These are phyloP conservation scores for Aspergillus neotritici DNA, from an alignment of 2,329 filamentous ascomycete species.

Conservation along the genomic window DNA sequence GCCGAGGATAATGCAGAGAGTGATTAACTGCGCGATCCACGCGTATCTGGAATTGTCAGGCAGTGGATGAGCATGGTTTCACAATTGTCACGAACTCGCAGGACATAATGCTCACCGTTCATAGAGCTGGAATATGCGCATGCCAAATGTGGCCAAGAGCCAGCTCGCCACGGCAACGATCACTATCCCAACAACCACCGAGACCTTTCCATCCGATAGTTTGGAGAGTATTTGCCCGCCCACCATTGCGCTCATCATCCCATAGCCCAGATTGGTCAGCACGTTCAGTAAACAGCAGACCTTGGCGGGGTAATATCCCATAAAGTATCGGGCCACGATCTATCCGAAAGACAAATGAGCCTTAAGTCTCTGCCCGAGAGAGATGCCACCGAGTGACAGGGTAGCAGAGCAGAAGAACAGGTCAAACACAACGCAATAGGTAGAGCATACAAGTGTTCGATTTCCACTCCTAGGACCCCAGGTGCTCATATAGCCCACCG, in stretches of 20 bases:
- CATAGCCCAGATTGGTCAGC: conserved; percentile 40
- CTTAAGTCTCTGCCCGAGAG: neutral
- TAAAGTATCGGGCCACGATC: conserved; percentile 39
- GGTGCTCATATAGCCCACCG: conserved; percentile 38
- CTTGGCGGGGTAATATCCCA: conserved; percentile 42
- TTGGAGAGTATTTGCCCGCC: conserved; percentile 42
- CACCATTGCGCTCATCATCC: conserved; percentile 40
- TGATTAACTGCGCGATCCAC: conserved; percentile 40
- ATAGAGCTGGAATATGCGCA: conserved; percentile 40
- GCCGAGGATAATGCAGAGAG: conserved; percentile 37
- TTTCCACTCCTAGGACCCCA: conserved; percentile 40
- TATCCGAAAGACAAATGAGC: conserved; percentile 15
- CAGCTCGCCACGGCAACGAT: conserved; percentile 33
- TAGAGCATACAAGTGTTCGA: conserved; percentile 35
- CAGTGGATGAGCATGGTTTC: neutral
- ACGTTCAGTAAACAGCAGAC: conserved; percentile 38
- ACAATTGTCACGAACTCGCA: neutral
- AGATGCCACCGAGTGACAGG: neutral
- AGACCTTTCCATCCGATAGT: conserved; percentile 34
- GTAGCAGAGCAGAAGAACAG: neutral
- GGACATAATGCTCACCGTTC: conserved; percentile 28
- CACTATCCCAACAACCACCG: conserved; percentile 36
- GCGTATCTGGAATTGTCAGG: conserved; percentile 22
- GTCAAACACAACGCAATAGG: neutral
- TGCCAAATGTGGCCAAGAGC: conserved; percentile 36